Percentiles rank a stretch among this genome's conserved stretches.
These are phyloP conservation scores for Chalaropsis ovoidea DNA, from an alignment of 2,329 filamentous ascomycete species.

Conservation along the genomic window DNA sequence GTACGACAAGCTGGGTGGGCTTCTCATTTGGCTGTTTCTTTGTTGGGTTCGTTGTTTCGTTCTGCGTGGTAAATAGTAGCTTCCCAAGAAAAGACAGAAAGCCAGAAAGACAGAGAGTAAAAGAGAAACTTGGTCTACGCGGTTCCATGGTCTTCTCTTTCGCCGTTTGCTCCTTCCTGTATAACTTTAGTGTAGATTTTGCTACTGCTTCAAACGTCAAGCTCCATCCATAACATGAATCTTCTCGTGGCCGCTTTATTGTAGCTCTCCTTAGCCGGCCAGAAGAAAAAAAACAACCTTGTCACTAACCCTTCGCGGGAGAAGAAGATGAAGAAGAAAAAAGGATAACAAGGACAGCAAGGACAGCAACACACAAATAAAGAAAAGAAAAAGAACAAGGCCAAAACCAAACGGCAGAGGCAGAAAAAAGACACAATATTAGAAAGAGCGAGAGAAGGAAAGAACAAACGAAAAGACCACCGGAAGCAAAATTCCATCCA, in stretches of 20 bases:
- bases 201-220: neutral
- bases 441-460: neutral
- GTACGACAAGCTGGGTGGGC: too few relatives aligned
- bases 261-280: neutral
- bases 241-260: neutral
- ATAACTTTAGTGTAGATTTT: neutral
- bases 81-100: neutral
- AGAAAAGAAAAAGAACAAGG: neutral
- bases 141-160: neutral
- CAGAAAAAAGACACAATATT: neutral
- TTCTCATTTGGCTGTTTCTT: too few relatives aligned
- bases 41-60: too few relatives aligned
- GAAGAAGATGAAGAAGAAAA: neutral
- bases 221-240: too few relatives aligned
- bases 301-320: neutral
- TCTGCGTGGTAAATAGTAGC: too few relatives aligned
- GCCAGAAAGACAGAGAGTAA: neutral
- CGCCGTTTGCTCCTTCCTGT: conserved; percentile 1
- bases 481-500: neutral
- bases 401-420: neutral
- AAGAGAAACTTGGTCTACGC: neutral
- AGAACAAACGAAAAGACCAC: neutral
- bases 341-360: neutral
- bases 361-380: neutral
- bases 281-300: neutral